A percentile compares a stretch with the other conserved stretches of the same genome.
Conservation (phyloP, 768 basidiomycete species). For the Pleurotus tuoliensis region DNA sequence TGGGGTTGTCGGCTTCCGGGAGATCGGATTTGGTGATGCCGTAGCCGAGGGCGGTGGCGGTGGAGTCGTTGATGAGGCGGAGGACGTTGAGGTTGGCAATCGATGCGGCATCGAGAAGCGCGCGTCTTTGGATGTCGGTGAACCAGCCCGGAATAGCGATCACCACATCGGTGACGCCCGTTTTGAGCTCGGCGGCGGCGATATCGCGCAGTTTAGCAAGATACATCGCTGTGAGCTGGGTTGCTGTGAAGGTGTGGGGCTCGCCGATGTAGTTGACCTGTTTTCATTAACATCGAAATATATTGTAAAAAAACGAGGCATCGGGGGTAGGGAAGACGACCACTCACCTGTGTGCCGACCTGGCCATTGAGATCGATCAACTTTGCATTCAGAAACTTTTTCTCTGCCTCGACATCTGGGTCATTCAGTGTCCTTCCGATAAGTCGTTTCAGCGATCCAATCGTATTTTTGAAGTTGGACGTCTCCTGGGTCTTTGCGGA, state of each 20-base stretch:
- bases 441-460: conserved; percentile 89
- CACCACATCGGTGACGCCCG: conserved; percentile 84
- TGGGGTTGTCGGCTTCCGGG: conserved; percentile 75
- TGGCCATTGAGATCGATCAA: conserved; percentile 82
- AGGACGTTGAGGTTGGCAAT: conserved; percentile 90
- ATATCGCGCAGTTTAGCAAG: conserved; percentile 89
- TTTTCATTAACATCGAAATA: conserved; percentile 12
- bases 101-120: conserved; percentile 82
- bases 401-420: conserved; percentile 81
- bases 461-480: conserved; percentile 96
- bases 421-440: conserved; percentile 80
- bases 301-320: background rate
- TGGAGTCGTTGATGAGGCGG: conserved; percentile 95
- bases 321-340: background rate
- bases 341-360: conserved; percentile 80
- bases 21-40: conserved; percentile 99
- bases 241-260: conserved; percentile 71
- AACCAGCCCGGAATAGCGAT: conserved; percentile 97
- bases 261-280: conserved; percentile 92
- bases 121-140: conserved; percentile 90
- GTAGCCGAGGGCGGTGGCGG: conserved; percentile 93
- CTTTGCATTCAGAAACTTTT: conserved; percentile 85
- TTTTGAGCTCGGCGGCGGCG: conserved; percentile 80
- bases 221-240: conserved; percentile 91
- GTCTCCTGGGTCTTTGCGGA: conserved; percentile 96